These are phyloP conservation scores for Sclerotinia spermophila DNA, from an alignment of 2,329 filamentous ascomycete genomes.

Conservation along the genomic window DNA sequence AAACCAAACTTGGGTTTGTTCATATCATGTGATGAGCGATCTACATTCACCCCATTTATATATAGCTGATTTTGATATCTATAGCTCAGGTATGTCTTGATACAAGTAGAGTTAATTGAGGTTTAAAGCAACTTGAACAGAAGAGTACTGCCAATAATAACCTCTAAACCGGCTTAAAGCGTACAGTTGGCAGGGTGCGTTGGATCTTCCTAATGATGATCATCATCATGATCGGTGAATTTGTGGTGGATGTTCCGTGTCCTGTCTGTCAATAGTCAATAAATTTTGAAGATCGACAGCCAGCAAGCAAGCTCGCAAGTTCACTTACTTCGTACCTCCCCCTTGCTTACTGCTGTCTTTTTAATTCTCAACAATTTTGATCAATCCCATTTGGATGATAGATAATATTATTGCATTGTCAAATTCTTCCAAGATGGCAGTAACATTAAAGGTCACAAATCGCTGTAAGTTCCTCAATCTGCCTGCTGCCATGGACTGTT, in stretches of 20 bases:
- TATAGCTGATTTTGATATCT: background rate
- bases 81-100: no score
- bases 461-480: constrained; percentile 12
- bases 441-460: constrained; percentile 18
- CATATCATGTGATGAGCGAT: background rate
- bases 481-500: background rate
- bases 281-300: constrained; percentile 9
- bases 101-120: background rate
- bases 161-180: background rate
- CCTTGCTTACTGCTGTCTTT: background rate
- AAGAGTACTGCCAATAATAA: background rate
- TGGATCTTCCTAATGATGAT: background rate
- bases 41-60: background rate
- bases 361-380: background rate
- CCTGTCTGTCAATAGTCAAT: background rate
- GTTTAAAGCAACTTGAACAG: background rate
- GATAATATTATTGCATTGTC: no score
- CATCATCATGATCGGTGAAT: background rate
- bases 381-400: background rate
- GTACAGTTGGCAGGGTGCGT: background rate
- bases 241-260: constrained; percentile 2
- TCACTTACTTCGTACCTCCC: background rate
- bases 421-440: constrained; percentile 10
- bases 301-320: background rate
- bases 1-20: background rate